Conservation (phyloP, 306 rosid genomes). For the Cucurbita argyrosperma region DNA sequence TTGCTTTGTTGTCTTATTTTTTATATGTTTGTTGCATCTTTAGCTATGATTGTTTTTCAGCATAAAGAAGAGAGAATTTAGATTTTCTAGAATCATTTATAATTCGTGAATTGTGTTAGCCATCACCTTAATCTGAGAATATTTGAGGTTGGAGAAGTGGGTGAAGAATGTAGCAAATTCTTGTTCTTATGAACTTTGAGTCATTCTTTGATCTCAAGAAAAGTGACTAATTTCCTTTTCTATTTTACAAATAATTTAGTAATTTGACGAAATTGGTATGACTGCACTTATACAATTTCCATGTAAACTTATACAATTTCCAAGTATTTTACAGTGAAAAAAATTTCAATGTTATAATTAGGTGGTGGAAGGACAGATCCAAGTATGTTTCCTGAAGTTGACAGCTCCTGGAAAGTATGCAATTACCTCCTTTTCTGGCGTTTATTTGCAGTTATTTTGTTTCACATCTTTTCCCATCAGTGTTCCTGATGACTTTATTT, state of each 20-base stretch:
- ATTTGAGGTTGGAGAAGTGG: background rate
- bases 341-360: constrained; percentile 24
- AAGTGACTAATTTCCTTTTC: background rate
- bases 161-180: background rate
- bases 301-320: no score
- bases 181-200: background rate
- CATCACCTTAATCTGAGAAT: background rate
- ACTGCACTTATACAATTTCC: background rate
- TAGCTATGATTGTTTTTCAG: background rate
- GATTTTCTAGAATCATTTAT: background rate
- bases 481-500: background rate
- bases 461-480: constrained; percentile 2
- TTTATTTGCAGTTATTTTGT: background rate
- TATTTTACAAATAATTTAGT: background rate
- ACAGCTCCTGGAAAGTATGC: constrained; percentile 84
- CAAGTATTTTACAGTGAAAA: no score
- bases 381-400: constrained; percentile 83
- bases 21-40: no score
- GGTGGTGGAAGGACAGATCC: constrained; percentile 47
- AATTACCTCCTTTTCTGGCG: background rate
- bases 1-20: no score
- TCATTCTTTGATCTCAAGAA: background rate
- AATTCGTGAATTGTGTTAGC: no score
- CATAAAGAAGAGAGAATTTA: background rate
- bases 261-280: background rate